A percentile compares a stretch with the other conserved stretches of the same genome.
phyloP scores from a whole-genome alignment of 2,329 filamentous ascomycete genomes.

The Xylaria polymorpha region DNA sequence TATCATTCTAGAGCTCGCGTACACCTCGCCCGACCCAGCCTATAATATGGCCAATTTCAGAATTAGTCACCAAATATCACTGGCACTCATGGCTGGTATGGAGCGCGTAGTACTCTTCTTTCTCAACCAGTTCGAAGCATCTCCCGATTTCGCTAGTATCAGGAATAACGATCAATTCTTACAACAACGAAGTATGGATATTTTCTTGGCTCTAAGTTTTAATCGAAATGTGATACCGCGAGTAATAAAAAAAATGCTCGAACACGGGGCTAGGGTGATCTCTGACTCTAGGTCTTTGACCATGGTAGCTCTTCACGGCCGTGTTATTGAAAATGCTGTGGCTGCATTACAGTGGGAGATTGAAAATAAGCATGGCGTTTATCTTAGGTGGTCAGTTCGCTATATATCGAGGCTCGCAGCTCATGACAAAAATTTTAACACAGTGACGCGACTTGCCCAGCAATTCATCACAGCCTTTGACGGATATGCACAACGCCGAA shows the following conservation, averaged over 20 bases:
- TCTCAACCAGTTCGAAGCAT: neutral
- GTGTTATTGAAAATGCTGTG: neutral
- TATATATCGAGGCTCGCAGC: neutral
- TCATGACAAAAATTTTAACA: neutral
- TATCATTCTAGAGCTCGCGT: neutral
- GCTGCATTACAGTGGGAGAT: neutral
- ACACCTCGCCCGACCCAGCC: neutral
- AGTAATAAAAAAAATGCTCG: neutral
- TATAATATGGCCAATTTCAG: neutral
- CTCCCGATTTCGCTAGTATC: too few relatives aligned
- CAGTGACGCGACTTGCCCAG: neutral
- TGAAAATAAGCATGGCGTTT: neutral
- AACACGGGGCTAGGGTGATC: neutral
- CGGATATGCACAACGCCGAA: too few relatives aligned
- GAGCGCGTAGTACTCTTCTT: neutral
- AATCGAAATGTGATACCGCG: neutral
- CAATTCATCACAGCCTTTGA: too few relatives aligned
- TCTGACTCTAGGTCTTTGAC: too few relatives aligned
- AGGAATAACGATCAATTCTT: neutral
- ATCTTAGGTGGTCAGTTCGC: neutral
- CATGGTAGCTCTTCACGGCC: neutral
- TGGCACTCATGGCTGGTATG: neutral
- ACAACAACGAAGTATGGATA: too few relatives aligned
- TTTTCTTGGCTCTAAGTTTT: neutral
- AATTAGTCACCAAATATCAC: fast-evolving